phyloP scores from a whole-genome alignment of 208 protist species.

The Strigomonas oncopelti region DNA sequence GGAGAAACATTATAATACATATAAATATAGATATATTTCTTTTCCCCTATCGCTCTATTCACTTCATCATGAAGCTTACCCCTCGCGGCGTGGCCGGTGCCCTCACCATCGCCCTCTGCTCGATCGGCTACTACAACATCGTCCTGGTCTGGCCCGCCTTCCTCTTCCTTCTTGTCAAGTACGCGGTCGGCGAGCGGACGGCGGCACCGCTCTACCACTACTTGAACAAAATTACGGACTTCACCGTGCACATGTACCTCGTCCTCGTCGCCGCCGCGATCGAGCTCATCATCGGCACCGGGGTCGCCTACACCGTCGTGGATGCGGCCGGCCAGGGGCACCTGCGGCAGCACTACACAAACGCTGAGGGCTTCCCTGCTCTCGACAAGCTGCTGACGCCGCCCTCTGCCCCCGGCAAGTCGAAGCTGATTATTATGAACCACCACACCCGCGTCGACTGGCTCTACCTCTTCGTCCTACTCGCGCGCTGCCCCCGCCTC shows the following conservation, averaged over 20 bases:
- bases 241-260: slow-evolving; percentile 42
- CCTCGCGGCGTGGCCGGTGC: slow-evolving; percentile 28
- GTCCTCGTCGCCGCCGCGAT: slow-evolving; percentile 35
- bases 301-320: slow-evolving; percentile 66
- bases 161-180: slow-evolving; percentile 23
- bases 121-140: slow-evolving; percentile 18
- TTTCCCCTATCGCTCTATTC: background rate
- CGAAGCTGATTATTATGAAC: slow-evolving; percentile 84
- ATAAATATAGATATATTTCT: background rate
- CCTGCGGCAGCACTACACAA: slow-evolving; percentile 24
- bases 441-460: slow-evolving; percentile 84
- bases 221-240: slow-evolving; percentile 27
- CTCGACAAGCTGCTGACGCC: slow-evolving; percentile 22
- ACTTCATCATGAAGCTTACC: slow-evolving; percentile 34
- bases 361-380: background rate
- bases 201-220: slow-evolving; percentile 15
- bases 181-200: slow-evolving; percentile 24
- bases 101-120: slow-evolving; percentile 16
- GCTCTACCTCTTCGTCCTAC: slow-evolving; percentile 49
- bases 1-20: background rate
- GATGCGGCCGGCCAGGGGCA: slow-evolving; percentile 39
- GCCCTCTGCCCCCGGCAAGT: slow-evolving; percentile 48
- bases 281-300: slow-evolving; percentile 48
- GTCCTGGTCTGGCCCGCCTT: slow-evolving; percentile 21
- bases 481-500: slow-evolving; percentile 24